A percentile compares a stretch with the other conserved stretches of the same genome.
Evolutionary conservation across 2,329 filamentous ascomycete species (phyloP).

Genomic region (Calonectria montana): DNA sequence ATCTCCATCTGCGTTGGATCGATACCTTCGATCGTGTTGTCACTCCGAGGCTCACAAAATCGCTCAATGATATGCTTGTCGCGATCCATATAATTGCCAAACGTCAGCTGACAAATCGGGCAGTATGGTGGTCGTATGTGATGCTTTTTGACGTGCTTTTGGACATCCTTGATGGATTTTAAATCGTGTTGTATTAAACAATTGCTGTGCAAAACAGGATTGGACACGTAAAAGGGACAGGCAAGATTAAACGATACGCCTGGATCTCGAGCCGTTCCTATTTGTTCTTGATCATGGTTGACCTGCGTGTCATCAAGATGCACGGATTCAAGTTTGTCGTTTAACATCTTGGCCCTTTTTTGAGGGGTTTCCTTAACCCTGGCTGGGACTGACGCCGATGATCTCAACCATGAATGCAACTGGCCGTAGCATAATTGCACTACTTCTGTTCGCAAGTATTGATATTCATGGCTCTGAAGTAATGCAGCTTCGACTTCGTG

Average conservation of each 20-base stretch:
- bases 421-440: background rate
- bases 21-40: background rate
- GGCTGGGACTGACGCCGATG: background rate
- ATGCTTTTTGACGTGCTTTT: background rate
- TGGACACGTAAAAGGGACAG: background rate
- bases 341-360: background rate
- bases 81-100: background rate
- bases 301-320: background rate
- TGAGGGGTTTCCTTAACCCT: background rate
- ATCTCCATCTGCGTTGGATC: background rate
- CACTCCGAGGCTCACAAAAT: background rate
- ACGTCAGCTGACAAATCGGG: background rate
- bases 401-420: background rate
- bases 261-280: background rate
- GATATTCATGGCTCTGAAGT: too few species aligned
- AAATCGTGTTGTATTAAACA: background rate
- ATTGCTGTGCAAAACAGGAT: background rate
- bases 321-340: background rate
- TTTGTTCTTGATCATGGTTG: too few species aligned
- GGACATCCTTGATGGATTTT: background rate
- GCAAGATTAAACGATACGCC: background rate
- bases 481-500: background rate
- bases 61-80: background rate
- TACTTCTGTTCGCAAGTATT: background rate
- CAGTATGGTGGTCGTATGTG: background rate